Conservation (phyloP, 495 filamentous ascomycete genomes). For the Mytilinidion resinicola region DNA sequence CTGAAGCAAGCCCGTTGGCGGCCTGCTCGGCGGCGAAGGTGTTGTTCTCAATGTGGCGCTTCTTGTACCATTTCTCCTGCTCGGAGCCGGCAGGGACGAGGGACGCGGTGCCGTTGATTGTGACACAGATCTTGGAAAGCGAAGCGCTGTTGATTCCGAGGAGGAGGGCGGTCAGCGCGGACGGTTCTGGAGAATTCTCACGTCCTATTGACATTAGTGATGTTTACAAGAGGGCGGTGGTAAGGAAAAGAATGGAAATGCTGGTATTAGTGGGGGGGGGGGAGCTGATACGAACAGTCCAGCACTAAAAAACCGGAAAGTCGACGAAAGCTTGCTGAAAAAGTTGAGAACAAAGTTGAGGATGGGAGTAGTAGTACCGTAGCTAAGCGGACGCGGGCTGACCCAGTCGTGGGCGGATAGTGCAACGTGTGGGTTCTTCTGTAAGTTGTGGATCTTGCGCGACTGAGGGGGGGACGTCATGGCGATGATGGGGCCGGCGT, state of each 20-base stretch:
- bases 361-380: neutral
- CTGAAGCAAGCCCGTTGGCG: conserved; percentile 21
- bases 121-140: conserved; percentile 84
- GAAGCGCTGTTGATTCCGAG: conserved; percentile 84
- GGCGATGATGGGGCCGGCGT: conserved; percentile 36
- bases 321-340: conserved; percentile 41
- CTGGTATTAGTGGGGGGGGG: no score
- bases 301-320: conserved; percentile 39
- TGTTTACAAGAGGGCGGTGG: conserved; percentile 4
- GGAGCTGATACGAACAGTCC: no score
- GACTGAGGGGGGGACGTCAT: conserved; percentile 36
- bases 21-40: conserved; percentile 57
- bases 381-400: conserved; percentile 55
- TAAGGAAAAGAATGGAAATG: neutral
- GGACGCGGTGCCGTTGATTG: conserved; percentile 77
- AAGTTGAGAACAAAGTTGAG: conserved; percentile 5
- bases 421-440: conserved; percentile 82
- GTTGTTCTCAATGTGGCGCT: conserved; percentile 83
- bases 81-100: conserved; percentile 65
- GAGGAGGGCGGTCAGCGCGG: conserved; percentile 66
- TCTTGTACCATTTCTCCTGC: conserved; percentile 75
- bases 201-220: no score
- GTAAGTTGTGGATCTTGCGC: conserved; percentile 85
- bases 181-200: conserved; percentile 42
- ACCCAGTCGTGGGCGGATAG: conserved; percentile 99